Conservation (phyloP, 2,329 filamentous ascomycete genomes). For the Fusarium nanum region DNA sequence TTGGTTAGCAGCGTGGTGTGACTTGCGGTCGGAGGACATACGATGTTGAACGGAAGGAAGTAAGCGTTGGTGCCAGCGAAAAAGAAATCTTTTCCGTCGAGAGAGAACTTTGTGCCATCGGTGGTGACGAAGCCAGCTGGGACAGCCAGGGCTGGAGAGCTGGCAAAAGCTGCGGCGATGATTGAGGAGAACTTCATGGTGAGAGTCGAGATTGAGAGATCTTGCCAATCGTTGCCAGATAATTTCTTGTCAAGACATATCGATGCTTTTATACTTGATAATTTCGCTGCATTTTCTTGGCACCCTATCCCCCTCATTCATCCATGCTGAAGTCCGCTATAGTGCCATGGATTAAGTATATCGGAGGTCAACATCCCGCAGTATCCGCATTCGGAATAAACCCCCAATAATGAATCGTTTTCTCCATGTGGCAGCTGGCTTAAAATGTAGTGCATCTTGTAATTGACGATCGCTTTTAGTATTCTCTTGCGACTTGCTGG, state of each 20-base stretch:
- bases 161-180: constrained; percentile 10
- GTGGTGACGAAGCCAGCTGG: constrained; percentile 61
- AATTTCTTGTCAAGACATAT: background rate
- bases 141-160: constrained; percentile 15
- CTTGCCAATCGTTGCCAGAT: background rate
- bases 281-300: background rate
- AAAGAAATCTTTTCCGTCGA: constrained; percentile 66
- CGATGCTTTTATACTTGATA: constrained; percentile 19
- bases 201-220: background rate
- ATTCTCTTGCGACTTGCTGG: background rate
- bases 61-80: constrained; percentile 69
- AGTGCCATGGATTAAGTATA: constrained; percentile 22
- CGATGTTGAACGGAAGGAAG: constrained; percentile 66
- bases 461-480: background rate
- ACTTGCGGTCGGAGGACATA: constrained; percentile 44
- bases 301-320: constrained; percentile 10
- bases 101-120: constrained; percentile 62
- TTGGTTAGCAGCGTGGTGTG: background rate
- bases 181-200: constrained; percentile 28
- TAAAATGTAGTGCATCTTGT: background rate
- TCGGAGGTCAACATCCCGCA: constrained; percentile 31
- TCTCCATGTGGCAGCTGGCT: background rate
- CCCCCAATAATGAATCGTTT: background rate
- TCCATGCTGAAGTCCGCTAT: constrained; percentile 5
- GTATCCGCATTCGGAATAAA: constrained; percentile 27